Percentiles rank a stretch among this genome's conserved stretches.
phyloP scores from a whole-genome alignment of 2,329 filamentous ascomycete species.

The Mycocentrospora acerina region DNA sequence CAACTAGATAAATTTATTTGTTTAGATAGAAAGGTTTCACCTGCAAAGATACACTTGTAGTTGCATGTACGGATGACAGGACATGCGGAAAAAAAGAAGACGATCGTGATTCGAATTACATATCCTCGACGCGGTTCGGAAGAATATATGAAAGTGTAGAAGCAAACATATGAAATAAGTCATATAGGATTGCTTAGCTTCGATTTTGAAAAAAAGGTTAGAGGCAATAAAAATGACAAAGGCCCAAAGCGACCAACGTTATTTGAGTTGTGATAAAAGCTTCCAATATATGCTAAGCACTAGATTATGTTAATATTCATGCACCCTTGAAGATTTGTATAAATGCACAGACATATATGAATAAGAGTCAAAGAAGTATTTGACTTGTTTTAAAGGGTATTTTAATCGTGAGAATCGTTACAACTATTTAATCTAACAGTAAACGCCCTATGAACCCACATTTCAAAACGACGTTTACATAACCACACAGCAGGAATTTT shows the following conservation, averaged over 20 bases:
- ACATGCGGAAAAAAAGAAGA: constrained; percentile 1
- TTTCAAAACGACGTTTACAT: constrained; percentile 45
- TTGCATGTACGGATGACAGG: constrained; percentile 5
- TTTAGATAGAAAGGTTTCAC: constrained; percentile 3
- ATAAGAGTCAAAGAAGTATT: no score
- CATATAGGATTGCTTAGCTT: no score
- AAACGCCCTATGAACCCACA: constrained; percentile 1
- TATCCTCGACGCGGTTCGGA: no score
- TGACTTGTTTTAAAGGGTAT: constrained; percentile 8
- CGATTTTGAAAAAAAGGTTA: constrained; percentile 1
- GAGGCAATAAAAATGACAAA: no score
- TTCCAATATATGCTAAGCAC: no score
- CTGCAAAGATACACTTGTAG: constrained; percentile 7
- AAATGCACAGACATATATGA: no score
- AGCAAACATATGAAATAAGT: no score
- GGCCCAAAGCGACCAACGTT: no score
- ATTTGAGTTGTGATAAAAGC: no score
- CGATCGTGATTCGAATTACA: no score
- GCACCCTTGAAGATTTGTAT: no score
- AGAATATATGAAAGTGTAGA: no score
- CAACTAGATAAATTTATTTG: constrained; percentile 3
- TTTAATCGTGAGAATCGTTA: constrained; percentile 3
- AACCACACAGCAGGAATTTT: constrained; percentile 61
- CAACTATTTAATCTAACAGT: constrained; percentile 2
- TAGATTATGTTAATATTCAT: not conserved